These are phyloP conservation scores for Vanilla planifolia DNA, from an alignment of 106 monocot species.

Conservation along the genomic window DNA sequence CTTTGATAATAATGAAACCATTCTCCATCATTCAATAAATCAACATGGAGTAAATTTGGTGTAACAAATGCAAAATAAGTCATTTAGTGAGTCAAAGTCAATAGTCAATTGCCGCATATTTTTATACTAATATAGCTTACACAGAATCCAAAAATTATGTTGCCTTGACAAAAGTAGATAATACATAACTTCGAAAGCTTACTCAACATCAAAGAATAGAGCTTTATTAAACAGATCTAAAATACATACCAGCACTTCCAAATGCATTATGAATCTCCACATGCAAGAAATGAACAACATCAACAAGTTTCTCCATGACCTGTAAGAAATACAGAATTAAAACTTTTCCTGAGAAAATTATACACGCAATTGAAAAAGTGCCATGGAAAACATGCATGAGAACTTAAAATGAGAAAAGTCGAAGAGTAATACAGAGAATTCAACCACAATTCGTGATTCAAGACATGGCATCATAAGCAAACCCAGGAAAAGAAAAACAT, in stretches of 20 bases:
- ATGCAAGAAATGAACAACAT: constrained; percentile 86
- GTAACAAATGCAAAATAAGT: too few species aligned
- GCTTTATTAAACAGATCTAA: not conserved
- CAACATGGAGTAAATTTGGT: too few species aligned
- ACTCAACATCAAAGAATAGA: not conserved
- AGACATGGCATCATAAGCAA: not conserved
- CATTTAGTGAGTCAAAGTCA: too few species aligned
- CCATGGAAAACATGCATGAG: constrained; percentile 2
- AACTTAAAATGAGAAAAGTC: not conserved
- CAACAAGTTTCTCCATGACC: constrained; percentile 95
- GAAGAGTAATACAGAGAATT: too few species aligned
- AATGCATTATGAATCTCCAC: constrained; percentile 75
- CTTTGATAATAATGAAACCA: too few species aligned
- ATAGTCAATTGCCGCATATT: too few species aligned
- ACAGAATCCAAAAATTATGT: too few species aligned
- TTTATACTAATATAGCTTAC: too few species aligned
- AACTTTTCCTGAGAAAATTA: not conserved
- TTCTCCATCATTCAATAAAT: too few species aligned
- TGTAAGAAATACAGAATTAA: constrained; percentile 20
- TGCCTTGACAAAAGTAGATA: too few species aligned
- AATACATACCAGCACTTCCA: constrained; percentile 61
- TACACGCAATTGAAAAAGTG: not conserved
- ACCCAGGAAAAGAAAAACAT: not conserved
- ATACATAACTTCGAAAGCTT: not conserved
- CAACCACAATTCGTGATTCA: not conserved